These are phyloP conservation scores for Rhododendron simsii DNA, from an alignment of 148 eudicot genomes.

Conservation along the genomic window DNA sequence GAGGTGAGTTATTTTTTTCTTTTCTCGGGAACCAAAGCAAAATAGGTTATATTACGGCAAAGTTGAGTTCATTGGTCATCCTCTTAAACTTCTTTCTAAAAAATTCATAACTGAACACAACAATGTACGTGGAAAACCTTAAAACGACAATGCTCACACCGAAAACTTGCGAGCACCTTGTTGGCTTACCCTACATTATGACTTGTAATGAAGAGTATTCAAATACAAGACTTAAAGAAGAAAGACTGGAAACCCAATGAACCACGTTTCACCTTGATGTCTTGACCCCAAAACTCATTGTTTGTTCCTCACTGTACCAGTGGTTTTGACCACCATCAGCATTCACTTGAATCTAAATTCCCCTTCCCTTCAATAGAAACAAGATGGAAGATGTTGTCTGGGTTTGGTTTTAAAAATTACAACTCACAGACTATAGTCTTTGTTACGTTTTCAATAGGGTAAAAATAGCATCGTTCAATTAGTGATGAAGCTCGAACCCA, in stretches of 20 bases:
- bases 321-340: background rate
- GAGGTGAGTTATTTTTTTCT: background rate
- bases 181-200: background rate
- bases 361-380: too few species aligned
- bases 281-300: background rate
- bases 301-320: background rate
- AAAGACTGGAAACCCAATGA: background rate
- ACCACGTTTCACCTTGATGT: background rate
- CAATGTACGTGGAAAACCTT: background rate
- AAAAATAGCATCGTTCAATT: too few species aligned
- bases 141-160: background rate
- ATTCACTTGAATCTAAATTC: background rate
- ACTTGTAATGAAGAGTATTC: background rate
- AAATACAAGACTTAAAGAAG: background rate
- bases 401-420: background rate
- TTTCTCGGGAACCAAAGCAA: background rate
- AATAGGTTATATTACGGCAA: background rate
- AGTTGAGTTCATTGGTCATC: background rate
- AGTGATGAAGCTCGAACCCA: too few species aligned
- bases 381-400: too few species aligned
- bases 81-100: background rate
- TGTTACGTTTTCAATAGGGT: background rate
- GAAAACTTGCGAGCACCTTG: background rate
- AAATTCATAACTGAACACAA: background rate
- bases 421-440: background rate